Conservation (phyloP, 345 rosid species). For the Reutealis trisperma region DNA sequence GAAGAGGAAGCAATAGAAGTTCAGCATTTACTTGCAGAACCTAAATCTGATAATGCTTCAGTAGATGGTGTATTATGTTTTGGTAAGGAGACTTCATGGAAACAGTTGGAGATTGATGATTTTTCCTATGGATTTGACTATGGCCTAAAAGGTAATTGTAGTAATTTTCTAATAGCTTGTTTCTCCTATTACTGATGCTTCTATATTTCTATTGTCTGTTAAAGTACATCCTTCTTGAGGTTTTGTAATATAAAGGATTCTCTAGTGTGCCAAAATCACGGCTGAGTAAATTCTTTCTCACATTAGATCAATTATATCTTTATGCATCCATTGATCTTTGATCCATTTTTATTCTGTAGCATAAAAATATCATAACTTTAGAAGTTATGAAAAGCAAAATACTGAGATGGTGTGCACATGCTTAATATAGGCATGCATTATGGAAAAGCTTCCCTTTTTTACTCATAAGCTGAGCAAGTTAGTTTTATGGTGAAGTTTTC, state of each 20-base stretch:
- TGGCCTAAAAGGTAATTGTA: conserved; percentile 39
- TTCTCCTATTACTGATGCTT: conserved; percentile 7
- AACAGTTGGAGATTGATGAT: conserved; percentile 46
- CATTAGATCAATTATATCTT: background rate
- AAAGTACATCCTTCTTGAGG: background rate
- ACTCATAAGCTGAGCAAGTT: background rate
- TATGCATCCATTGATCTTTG: background rate
- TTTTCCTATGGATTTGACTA: conserved; percentile 49
- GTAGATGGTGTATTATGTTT: conserved; percentile 56
- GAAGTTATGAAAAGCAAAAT: no score
- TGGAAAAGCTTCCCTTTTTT: background rate
- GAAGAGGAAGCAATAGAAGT: conserved; percentile 51
- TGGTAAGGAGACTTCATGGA: conserved; percentile 50
- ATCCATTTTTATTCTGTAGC: background rate
- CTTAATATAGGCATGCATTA: background rate
- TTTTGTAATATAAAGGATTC: background rate
- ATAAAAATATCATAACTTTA: background rate
- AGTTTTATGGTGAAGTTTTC: background rate
- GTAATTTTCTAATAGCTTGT: conserved; percentile 32
- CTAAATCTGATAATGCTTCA: conserved; percentile 46
- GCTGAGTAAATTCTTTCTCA: background rate
- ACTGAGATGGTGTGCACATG: background rate
- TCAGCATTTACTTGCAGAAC: conserved; percentile 46
- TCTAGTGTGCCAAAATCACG: background rate
- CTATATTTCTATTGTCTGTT: background rate